Evolutionary conservation across 495 filamentous ascomycete species (phyloP).

Genomic region (Lineolata rhizophorae): DNA sequence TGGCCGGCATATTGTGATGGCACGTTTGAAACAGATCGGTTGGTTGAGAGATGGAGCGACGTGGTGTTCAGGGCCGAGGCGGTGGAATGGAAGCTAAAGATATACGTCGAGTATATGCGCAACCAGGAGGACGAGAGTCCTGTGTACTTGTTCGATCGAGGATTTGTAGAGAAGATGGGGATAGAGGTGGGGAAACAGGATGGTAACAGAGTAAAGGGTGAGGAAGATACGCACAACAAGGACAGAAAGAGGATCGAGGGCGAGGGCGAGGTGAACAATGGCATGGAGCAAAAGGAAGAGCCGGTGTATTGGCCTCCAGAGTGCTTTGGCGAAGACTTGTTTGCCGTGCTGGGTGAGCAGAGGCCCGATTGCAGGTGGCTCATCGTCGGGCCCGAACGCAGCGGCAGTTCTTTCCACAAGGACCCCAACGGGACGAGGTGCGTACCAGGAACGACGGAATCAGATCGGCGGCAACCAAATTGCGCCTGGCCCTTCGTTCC

Average conservation of each 20-base stretch:
- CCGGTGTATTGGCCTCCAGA: slow-evolving; percentile 56
- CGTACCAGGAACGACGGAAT: slow-evolving; percentile 2
- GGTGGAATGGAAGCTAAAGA: slow-evolving; percentile 69
- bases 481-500: too few species aligned
- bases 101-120: slow-evolving; percentile 67
- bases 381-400: slow-evolving; percentile 73
- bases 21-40: slow-evolving; percentile 33
- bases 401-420: slow-evolving; percentile 93
- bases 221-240: slow-evolving; percentile 21
- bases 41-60: slow-evolving; percentile 40
- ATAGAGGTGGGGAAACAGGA: slow-evolving; percentile 32
- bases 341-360: slow-evolving; percentile 55
- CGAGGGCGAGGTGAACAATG: too few species aligned
- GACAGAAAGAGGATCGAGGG: too few species aligned
- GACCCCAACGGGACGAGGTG: slow-evolving; percentile 46
- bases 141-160: slow-evolving; percentile 76
- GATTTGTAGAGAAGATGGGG: slow-evolving; percentile 73
- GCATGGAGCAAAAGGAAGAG: too few species aligned
- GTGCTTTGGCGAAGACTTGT: slow-evolving; percentile 79
- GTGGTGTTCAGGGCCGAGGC: slow-evolving; percentile 72
- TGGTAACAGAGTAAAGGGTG: too few species aligned
- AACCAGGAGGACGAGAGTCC: slow-evolving; percentile 74
- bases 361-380: slow-evolving; percentile 84
- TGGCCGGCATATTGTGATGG: slow-evolving; percentile 69
- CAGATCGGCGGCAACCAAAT: too few species aligned